Conservation (phyloP, 192 early-diverging fungal species). For the Podila clonocystis region DNA sequence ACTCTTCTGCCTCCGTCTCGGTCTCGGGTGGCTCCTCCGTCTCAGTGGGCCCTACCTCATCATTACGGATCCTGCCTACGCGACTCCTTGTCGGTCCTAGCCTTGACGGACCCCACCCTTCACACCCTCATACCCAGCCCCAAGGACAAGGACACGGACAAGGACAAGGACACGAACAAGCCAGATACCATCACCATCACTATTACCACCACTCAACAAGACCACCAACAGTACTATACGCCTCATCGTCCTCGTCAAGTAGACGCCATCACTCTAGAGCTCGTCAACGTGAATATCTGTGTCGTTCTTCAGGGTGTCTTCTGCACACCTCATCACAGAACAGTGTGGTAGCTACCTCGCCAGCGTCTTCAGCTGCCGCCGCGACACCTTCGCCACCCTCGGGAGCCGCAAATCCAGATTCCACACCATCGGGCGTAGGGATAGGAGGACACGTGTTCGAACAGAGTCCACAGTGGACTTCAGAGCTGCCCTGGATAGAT, state of each 20-base stretch:
- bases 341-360: constrained; percentile 8
- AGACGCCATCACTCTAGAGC: constrained; percentile 4
- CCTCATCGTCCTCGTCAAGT: not conserved
- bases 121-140: constrained; percentile 17
- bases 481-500: constrained; percentile 49
- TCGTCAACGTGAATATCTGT: constrained; percentile 16
- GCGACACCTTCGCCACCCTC: constrained; percentile 1
- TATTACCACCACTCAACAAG: not conserved
- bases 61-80: constrained; percentile 25
- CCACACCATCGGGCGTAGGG: not conserved
- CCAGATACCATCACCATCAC: constrained; percentile 2
- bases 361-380: constrained; percentile 13
- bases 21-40: constrained; percentile 2
- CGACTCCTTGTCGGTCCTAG: constrained; percentile 15
- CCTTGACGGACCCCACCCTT: constrained; percentile 2
- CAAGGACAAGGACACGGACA: constrained; percentile 5
- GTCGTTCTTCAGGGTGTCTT: constrained; percentile 4
- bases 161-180: constrained; percentile 1
- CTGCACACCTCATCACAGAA: constrained; percentile 22
- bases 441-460: constrained; percentile 24
- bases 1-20: not conserved
- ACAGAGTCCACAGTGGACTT: constrained; percentile 23
- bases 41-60: not conserved
- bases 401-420: not conserved
- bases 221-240: not conserved